These are phyloP conservation scores for Chaetomium globosum DNA, from an alignment of 2,329 filamentous ascomycete genomes.

Conservation along the genomic window DNA sequence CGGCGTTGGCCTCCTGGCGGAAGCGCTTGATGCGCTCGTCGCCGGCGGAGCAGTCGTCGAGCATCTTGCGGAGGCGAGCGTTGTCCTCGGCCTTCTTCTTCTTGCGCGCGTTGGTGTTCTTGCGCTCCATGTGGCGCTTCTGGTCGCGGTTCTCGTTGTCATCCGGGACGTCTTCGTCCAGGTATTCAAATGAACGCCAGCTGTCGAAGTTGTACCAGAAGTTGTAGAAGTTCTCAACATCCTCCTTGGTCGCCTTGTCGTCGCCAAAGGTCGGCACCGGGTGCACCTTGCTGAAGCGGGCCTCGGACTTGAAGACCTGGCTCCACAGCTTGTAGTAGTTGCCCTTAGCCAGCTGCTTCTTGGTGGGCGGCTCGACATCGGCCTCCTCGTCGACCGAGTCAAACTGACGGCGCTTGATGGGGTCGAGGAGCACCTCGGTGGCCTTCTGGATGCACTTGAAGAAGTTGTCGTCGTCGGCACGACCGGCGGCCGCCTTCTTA, in stretches of 20 bases:
- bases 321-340: constrained; percentile 97
- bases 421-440: constrained; percentile 89
- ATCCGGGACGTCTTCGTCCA: constrained; percentile 97
- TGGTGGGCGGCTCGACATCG: constrained; percentile 86
- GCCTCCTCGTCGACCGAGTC: constrained; percentile 95
- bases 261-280: constrained; percentile 86
- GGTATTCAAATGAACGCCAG: constrained; percentile 97
- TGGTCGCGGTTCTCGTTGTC: constrained; percentile 99
- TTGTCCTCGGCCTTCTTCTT: constrained; percentile 99
- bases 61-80: constrained; percentile 80
- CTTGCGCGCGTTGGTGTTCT: constrained; percentile 95
- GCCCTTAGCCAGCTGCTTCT: constrained; percentile 79
- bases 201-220: constrained; percentile 99
- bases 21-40: constrained; percentile 99
- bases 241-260: constrained; percentile 80
- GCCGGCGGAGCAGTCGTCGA: constrained; percentile 80
- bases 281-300: constrained; percentile 86
- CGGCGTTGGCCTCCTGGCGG: constrained; percentile 84
- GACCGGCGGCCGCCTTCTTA: constrained; percentile 92
- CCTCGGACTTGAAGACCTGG: constrained; percentile 87
- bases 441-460: constrained; percentile 99
- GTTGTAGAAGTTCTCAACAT: constrained; percentile 97
- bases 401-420: constrained; percentile 88
- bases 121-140: constrained; percentile 96
- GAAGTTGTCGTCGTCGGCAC: constrained; percentile 91